Evolutionary conservation across 371 early-diverging fungal species (phyloP).

Genomic region (Blakeslea trispora): DNA sequence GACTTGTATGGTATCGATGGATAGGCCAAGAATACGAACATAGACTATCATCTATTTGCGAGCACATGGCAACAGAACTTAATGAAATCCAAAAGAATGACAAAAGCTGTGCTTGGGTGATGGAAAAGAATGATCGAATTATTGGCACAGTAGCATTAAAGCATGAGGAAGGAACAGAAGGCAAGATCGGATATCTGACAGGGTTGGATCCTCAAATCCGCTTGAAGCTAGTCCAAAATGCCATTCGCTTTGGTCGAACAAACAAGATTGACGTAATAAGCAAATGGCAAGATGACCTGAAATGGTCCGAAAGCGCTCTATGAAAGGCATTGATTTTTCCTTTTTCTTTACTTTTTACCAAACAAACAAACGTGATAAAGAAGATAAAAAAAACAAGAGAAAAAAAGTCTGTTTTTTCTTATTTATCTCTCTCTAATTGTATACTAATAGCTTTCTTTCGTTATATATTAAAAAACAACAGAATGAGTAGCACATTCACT

Average conservation of each 20-base stretch:
- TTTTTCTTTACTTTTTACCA: not conserved
- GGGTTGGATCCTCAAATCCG: constrained; percentile 28
- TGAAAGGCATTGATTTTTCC: constrained; percentile 14
- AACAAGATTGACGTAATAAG: constrained; percentile 43
- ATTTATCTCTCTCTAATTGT: constrained; percentile 1
- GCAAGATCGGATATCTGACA: constrained; percentile 39
- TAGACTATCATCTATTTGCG: not conserved
- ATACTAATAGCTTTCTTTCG: not conserved
- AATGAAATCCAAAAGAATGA: constrained; percentile 7
- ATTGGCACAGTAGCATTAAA: constrained; percentile 35
- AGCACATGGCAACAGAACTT: constrained; percentile 8
- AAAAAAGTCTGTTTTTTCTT: not conserved
- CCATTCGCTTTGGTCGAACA: constrained; percentile 42
- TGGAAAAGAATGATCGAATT: constrained; percentile 22
- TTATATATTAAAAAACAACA: not conserved
- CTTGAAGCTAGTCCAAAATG: constrained; percentile 37
- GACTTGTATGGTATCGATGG: constrained; percentile 31
- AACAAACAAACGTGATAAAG: constrained; percentile 7
- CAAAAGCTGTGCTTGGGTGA: constrained; percentile 42
- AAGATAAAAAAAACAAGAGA: not conserved
- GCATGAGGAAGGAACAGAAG: constrained; percentile 34
- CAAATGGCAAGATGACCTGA: constrained; percentile 30
- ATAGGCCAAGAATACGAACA: constrained; percentile 19
- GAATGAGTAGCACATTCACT: constrained; percentile 24
- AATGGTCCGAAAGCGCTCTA: constrained; percentile 30